Base-by-base conservation (phyloP, 495 filamentous ascomycete genomes). In the Neurospora sp. region DNA sequence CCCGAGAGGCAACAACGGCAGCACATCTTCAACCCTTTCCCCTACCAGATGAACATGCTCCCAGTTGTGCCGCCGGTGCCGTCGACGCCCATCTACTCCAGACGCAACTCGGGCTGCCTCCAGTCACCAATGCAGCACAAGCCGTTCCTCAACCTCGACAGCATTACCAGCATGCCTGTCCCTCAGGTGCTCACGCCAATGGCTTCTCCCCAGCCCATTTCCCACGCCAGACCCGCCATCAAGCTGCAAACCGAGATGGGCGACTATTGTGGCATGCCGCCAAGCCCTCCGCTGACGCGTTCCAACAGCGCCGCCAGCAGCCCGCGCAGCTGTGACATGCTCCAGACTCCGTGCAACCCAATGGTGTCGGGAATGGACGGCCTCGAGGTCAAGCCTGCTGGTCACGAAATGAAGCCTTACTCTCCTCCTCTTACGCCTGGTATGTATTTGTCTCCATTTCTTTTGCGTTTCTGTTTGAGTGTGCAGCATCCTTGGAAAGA, bases 371-470 rank as follows among this genome's bases (percentile, higher is more conserved):
- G 88, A 5, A 85, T 91, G 42, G 92, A 93, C 40, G 90, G 88
- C 74, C 86, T 93, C 72, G 90, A 94, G 77, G 91, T 91, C 72
- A 97, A 97, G 86, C 89, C 93, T 76, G 91, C 89, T 37, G 92
- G 93, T 76, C 89, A 94, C 23, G 69, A 71, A 41, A 70, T 37
- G 92, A 92, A 70, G 89, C 89, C 7, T 88, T 91, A 82, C 88
- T 90, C 94, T 31, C 94, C 96, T 73, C 93, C 93, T 10, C 87
- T 98, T 86, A 96, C 94, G 79, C 96, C 96, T 89, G 92, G 94
- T 98, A 91, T 82, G 93, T 91, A 75, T 16, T 74, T 70, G 70
- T 78, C 76, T 74, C n/a, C 72, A 72, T 48, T 76, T 77, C 77
- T 66, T 44, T 76, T 78, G 38, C 39, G 41, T 42, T 74, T 75